These are phyloP conservation scores for Blepharisma japonicum DNA, from an alignment of 73 alveolate genomes.

Conservation along the genomic window DNA sequence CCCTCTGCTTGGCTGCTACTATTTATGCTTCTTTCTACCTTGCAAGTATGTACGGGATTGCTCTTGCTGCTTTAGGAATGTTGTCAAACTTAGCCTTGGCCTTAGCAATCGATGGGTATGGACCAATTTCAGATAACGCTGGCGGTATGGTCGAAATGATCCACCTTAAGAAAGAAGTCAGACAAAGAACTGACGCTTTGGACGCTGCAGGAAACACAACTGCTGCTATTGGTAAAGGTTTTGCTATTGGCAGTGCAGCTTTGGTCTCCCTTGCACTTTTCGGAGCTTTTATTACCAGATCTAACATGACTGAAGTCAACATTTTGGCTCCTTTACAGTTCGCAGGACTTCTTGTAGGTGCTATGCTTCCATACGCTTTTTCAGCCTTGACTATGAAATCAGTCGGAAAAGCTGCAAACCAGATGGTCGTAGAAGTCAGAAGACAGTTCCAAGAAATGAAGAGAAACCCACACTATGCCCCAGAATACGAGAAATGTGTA, in stretches of 20 bases:
- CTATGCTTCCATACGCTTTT: conserved; percentile 89
- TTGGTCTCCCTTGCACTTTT: conserved; percentile 89
- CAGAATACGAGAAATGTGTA: background rate
- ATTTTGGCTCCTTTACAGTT: conserved; percentile 72
- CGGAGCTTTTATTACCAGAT: conserved; percentile 71
- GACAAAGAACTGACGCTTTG: conserved; percentile 88
- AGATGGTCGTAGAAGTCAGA: conserved; percentile 90
- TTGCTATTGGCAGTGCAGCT: conserved; percentile 97
- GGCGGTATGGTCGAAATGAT: conserved; percentile 98
- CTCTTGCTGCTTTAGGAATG: conserved; percentile 96
- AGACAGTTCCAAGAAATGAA: conserved; percentile 52
- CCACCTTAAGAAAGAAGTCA: conserved; percentile 72
- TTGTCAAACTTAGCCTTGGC: conserved; percentile 87
- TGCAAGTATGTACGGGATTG: conserved; percentile 87
- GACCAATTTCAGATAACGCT: conserved; percentile 96
- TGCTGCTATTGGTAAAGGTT: conserved; percentile 96
- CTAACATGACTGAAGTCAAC: conserved; percentile 58
- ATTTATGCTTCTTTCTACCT: conserved; percentile 63
- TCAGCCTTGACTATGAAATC: conserved; percentile 95
- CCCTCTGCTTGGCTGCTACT: conserved; percentile 70
- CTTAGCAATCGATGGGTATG: conserved; percentile 35
- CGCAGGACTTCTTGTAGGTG: conserved; percentile 82
- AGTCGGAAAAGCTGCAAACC: conserved; percentile 92
- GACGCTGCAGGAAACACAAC: conserved; percentile 97
- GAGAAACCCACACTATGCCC: background rate